Conservation (phyloP, 2,329 filamentous ascomycete genomes). For the Phialophora verrucosa region DNA sequence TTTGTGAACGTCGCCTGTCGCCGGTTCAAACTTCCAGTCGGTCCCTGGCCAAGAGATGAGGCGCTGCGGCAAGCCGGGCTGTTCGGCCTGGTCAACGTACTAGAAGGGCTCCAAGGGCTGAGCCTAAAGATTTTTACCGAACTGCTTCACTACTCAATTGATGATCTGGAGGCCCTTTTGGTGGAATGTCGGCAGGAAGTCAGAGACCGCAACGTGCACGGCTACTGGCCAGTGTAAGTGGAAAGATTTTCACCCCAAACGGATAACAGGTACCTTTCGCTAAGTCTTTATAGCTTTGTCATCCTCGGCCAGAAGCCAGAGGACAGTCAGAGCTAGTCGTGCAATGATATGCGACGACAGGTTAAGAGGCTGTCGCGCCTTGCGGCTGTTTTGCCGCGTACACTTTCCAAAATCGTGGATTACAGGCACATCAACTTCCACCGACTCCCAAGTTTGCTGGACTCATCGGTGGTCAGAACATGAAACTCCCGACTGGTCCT, state of each 20-base stretch:
- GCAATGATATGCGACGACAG: background rate
- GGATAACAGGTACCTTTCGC: background rate
- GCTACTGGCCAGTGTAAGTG: constrained; percentile 27
- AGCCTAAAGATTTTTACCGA: constrained; percentile 37
- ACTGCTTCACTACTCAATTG: constrained; percentile 40
- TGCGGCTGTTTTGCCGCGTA: background rate
- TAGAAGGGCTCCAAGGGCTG: constrained; percentile 31
- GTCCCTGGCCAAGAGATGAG: constrained; percentile 43
- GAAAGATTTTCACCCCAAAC: background rate
- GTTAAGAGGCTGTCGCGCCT: background rate
- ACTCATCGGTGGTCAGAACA: background rate
- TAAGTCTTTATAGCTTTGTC: constrained; percentile 8
- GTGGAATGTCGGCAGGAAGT: constrained; percentile 31
- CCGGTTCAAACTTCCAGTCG: constrained; percentile 38
- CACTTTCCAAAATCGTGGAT: background rate
- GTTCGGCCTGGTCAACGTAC: constrained; percentile 24
- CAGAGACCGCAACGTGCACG: constrained; percentile 21
- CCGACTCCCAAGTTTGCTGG: background rate
- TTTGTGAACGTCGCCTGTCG: constrained; percentile 38
- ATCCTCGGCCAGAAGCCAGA: constrained; percentile 9
- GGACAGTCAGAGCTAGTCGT: background rate
- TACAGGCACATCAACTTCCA: background rate
- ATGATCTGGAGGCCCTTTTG: constrained; percentile 39
- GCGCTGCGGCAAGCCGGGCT: constrained; percentile 39
- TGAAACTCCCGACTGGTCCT: background rate